Percentiles rank a stretch among this genome's conserved stretches.
Evolutionary conservation across 345 rosid genomes (phyloP).

Genomic region (Linum usitatissimum): DNA sequence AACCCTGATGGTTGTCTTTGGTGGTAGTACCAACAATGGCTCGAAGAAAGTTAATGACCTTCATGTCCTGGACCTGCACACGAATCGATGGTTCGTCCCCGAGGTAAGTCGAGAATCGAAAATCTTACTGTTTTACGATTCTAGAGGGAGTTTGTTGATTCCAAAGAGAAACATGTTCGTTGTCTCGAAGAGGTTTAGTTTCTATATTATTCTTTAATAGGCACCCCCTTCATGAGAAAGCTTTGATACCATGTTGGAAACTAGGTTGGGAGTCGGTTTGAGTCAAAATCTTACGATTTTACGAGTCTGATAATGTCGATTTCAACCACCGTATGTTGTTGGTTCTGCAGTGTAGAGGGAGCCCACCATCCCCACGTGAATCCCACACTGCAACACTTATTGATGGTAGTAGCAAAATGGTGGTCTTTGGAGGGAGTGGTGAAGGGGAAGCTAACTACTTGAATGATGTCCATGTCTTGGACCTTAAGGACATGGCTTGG

Average conservation of each 20-base stretch:
- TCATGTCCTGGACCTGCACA: constrained; percentile 42
- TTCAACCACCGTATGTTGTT: no score
- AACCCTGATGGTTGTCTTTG: constrained; percentile 50
- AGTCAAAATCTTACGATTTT: no score
- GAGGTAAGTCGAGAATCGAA: no score
- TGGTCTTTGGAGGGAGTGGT: constrained; percentile 72
- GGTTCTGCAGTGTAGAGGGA: constrained; percentile 25
- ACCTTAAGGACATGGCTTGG: constrained; percentile 57
- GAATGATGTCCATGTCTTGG: constrained; percentile 56
- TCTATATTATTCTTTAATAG: no score
- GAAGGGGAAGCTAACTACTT: constrained; percentile 70
- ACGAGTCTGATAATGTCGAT: no score
- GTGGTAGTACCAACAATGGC: constrained; percentile 50
- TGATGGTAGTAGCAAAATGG: constrained; percentile 29
- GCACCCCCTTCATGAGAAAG: no score
- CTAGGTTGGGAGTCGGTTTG: no score
- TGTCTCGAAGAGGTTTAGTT: no score
- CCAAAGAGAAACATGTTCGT: no score
- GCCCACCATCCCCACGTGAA: constrained; percentile 53
- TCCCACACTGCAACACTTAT: constrained; percentile 61
- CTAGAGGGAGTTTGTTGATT: no score
- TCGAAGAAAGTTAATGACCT: constrained; percentile 58
- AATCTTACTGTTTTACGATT: no score
- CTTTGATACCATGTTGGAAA: no score
- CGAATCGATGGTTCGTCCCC: constrained; percentile 47